Base-by-base conservation (phyloP, 2,329 filamentous ascomycete genomes). In the Fusarium xyrophilum region DNA sequence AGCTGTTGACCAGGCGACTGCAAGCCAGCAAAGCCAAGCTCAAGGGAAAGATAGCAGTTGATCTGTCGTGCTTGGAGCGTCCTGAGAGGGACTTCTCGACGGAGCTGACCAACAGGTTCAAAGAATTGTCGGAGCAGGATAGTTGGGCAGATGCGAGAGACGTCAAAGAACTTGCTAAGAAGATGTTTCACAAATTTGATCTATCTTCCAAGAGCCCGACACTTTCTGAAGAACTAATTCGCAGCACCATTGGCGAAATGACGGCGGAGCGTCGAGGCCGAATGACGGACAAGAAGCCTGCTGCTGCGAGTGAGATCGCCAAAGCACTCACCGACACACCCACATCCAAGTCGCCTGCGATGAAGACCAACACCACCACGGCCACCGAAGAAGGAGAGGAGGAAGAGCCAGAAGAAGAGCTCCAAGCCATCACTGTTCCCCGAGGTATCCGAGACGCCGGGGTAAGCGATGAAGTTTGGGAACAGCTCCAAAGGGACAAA, bases 81-180 rank as follows among this genome's bases (percentile, higher is more conserved):
- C 70, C 69, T 4, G 46, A 53, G 1, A 8, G 5, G 0, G 7
- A 4, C 0, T 76, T 75, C 11, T 39, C 51, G 0, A 36, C 52
- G 0, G 55, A 66, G 2, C 47, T 76, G 17, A 40, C 33, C 71
- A 5, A 10, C 55, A 36, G 69, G 0, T 84, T 90, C 36, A 51
- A 72, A 0, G 39, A 53, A 0, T 75, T 91, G 0, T 73, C 82
- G 0, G 42, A 56, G 0, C 78, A 85, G 6, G 73, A 82, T 1
- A 81, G 82, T 10, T 91, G 89, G 87, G 89, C 84, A 0, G 91
- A 86, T 64, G 89, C 84, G 0, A 82, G 89, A 7, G 89, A 92
- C 47, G 82, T 92, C 3, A 77, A 85, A 15, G 84, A 83, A 0
- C 43, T 91, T 0, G 81, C 79, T 0, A 86, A 84, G 59, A 70